Base-by-base conservation (phyloP, 2,329 filamentous ascomycete genomes). In the Calonectria naviculata region DNA sequence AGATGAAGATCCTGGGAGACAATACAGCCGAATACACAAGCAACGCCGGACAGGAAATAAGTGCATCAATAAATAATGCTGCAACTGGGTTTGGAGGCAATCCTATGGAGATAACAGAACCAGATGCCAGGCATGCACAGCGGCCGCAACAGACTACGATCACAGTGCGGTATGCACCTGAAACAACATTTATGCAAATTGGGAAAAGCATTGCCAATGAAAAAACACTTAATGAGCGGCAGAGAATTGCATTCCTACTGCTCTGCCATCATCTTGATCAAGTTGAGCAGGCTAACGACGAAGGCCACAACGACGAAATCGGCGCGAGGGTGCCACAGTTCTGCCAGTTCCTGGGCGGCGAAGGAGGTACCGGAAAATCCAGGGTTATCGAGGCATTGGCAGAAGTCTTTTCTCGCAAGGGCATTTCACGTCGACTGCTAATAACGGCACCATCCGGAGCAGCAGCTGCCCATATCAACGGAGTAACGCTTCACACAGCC, bases 371-470 rank as follows among this genome's bases (percentile, higher is more conserved):
- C 24, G 24, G 49, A 36, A 54, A 54, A 13, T 54, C 19, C 15
- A 54, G n/a, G 5, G 29, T 54, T 36, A 34, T 54, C 24, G 15
- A 54, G n/a, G 9, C 9, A 34, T 34, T 54, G 15, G 9, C 8
- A 9, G 8, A 54, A 34, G 1, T 54, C 5, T 54, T 54, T 54
- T 1, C 29, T 42, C 15, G 38, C 38, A 71, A n/a, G 46, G 21
- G 31, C 2, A 47, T 66, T 6, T 49, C 44, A 6, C 17, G 68
- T 9, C 41, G 61, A 1, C 49, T 73, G 5, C 44, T 73, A 12
- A 19, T 73, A 19, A 73, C 47, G 38, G 71, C 60, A n/a, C 67
- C 54, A 15, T 61, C 54, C 2, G 29, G 65, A 2, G 34, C 24
- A 0, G 49, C 49, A 21, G 49, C 36, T 5, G 28, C 36, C 2